phyloP scores from a whole-genome alignment of 495 filamentous ascomycete genomes.

The Aspergillus cavernicola region DNA sequence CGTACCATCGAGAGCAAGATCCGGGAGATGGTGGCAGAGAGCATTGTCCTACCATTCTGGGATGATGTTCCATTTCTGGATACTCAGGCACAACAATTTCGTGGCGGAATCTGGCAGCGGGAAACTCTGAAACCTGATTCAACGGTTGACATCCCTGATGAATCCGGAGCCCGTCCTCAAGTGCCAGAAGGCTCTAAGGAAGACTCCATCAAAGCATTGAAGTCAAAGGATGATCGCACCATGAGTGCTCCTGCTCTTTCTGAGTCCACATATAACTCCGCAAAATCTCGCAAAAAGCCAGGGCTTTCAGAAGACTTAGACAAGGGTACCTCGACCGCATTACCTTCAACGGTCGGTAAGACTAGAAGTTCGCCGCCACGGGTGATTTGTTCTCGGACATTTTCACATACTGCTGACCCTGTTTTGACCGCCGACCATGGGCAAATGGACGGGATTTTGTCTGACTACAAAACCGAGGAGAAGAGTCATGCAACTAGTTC shows the following conservation, averaged over 20 bases:
- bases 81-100: conserved; percentile 68
- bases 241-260: conserved; percentile 51
- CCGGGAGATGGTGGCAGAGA: conserved; percentile 88
- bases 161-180: conserved; percentile 50
- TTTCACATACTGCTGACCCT: conserved; percentile 60
- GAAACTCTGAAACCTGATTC: conserved; percentile 47
- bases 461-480: conserved; percentile 36
- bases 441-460: conserved; percentile 53
- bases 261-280: conserved; percentile 23
- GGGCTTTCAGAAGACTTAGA: conserved; percentile 27
- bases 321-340: conserved; percentile 20
- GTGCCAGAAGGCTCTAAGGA: conserved; percentile 30
- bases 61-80: conserved; percentile 89
- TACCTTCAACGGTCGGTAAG: conserved; percentile 42
- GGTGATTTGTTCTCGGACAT: conserved; percentile 58
- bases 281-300: conserved; percentile 34
- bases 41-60: conserved; percentile 90
- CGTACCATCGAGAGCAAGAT: conserved; percentile 92
- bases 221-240: conserved; percentile 53
- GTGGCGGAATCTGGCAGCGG: conserved; percentile 85
- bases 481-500: conserved; percentile 54
- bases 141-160: conserved; percentile 52
- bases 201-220: conserved; percentile 31
- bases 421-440: conserved; percentile 59
- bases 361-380: conserved; percentile 44